Conservation (phyloP, 2,329 filamentous ascomycete genomes). For the Setomelanomma holmii region DNA sequence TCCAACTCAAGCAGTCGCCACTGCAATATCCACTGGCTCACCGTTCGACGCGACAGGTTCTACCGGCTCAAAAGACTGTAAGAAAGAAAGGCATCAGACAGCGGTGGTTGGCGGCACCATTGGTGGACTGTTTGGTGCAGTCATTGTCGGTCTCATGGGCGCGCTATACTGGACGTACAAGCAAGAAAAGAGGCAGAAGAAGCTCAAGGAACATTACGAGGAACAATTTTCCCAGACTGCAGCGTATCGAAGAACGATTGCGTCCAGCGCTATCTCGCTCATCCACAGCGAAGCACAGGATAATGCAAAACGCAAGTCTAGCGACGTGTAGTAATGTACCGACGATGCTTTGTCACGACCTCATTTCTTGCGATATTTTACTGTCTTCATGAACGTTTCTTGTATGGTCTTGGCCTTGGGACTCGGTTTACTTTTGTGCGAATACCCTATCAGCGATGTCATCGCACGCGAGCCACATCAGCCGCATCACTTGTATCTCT, state of each 20-base stretch:
- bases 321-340: background rate
- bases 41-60: slow-evolving; percentile 11
- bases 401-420: background rate
- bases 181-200: slow-evolving; percentile 39
- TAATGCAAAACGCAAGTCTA: slow-evolving; percentile 5
- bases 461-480: background rate
- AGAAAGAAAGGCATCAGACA: slow-evolving; percentile 26
- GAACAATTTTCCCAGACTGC: slow-evolving; percentile 37
- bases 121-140: slow-evolving; percentile 31
- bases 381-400: background rate
- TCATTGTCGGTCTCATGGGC: slow-evolving; percentile 22
- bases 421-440: background rate
- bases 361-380: too few species aligned
- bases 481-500: background rate
- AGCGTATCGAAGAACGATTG: slow-evolving; percentile 33
- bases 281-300: slow-evolving; percentile 12
- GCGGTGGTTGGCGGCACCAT: slow-evolving; percentile 34
- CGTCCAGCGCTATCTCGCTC: slow-evolving; percentile 14
- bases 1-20: slow-evolving; percentile 13
- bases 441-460: background rate
- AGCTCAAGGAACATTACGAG: slow-evolving; percentile 45
- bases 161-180: slow-evolving; percentile 33
- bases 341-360: too few species aligned
- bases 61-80: slow-evolving; percentile 15
- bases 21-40: slow-evolving; percentile 13